phyloP scores from a whole-genome alignment of 2,329 filamentous ascomycete genomes.

The Penicillium hesseltinei region DNA sequence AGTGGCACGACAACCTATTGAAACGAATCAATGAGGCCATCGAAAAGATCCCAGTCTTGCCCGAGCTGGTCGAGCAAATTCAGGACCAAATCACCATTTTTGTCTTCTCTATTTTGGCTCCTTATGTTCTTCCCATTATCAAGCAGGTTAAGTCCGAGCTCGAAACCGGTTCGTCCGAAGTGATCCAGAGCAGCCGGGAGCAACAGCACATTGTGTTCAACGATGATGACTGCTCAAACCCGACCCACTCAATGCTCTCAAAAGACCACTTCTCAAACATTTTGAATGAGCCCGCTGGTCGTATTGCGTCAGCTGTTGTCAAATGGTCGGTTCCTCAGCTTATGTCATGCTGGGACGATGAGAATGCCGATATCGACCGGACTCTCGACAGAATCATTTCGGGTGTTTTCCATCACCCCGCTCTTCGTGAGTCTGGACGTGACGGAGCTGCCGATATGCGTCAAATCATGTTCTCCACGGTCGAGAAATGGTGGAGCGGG shows the following conservation, averaged over 20 bases:
- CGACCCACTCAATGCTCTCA: constrained; percentile 92
- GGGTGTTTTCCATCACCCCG: constrained; percentile 86
- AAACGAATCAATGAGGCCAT: constrained; percentile 74
- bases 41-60: constrained; percentile 80
- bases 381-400: constrained; percentile 73
- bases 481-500: constrained; percentile 78
- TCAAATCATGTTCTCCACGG: constrained; percentile 71
- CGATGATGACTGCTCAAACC: constrained; percentile 72
- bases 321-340: constrained; percentile 86
- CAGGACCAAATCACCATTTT: constrained; percentile 86
- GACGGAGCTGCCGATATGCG: constrained; percentile 73
- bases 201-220: constrained; percentile 86
- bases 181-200: constrained; percentile 78
- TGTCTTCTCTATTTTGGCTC: constrained; percentile 87
- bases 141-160: constrained; percentile 84
- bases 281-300: constrained; percentile 84
- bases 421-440: constrained; percentile 66
- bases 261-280: constrained; percentile 94
- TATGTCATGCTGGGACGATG: constrained; percentile 83
- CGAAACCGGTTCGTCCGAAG: constrained; percentile 77
- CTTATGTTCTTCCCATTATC: constrained; percentile 82
- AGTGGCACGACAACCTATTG: constrained; percentile 88
- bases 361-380: constrained; percentile 65
- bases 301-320: constrained; percentile 73
- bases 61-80: constrained; percentile 79